Base-by-base conservation (phyloP, 75 land plant genomes). In the Pinus tabuliformis region DNA sequence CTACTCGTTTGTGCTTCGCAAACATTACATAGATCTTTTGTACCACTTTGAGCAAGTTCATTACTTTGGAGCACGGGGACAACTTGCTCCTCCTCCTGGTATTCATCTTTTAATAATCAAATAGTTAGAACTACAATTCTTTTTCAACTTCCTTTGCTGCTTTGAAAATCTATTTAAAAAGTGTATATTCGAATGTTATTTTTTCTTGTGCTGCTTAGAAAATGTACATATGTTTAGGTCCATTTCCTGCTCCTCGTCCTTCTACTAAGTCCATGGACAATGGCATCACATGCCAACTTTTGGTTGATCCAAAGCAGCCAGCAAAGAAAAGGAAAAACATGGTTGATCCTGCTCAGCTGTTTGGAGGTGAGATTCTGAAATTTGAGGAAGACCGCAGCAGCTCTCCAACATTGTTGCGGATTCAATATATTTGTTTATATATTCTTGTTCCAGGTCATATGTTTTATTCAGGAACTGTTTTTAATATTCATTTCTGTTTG, bases 31-130 rank as follows among this genome's bases (percentile, higher is more conserved):
- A 20, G 71, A 70, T 45, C 52, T 79, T 11, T 78, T 85, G 12
- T 78, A 85, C 58, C 73, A 76, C 17, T 80, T 81, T 75, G 86
- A 84, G 36, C 83, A 84, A 75, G 76, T 81, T 30, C 77, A 84
- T 62, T 84, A 72, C 56, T 81, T 80, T 68, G 37, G 83, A 61
- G 28, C 56, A 11, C 75, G 57, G 57, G 79, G 79, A 14, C 36
- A 26, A 21, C 39, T 74, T 73, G 54, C 77, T 49, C 66, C 73
- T 22, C 81, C 73, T 62, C 73, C 82, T 45, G 81, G 81, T 80
- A 63, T 36, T 73, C 17, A 45, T 49, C 36, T 57, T 63, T 12
- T 78, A 36, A 22, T 33, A 56, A 39, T 36, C 33, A 22, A 73
- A 42, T 22, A 33, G 56, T 16, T 49, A 28, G 0, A 17, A 36